phyloP scores from a whole-genome alignment of 495 filamentous ascomycete genomes.

The Podospora pseudopauciseta region DNA sequence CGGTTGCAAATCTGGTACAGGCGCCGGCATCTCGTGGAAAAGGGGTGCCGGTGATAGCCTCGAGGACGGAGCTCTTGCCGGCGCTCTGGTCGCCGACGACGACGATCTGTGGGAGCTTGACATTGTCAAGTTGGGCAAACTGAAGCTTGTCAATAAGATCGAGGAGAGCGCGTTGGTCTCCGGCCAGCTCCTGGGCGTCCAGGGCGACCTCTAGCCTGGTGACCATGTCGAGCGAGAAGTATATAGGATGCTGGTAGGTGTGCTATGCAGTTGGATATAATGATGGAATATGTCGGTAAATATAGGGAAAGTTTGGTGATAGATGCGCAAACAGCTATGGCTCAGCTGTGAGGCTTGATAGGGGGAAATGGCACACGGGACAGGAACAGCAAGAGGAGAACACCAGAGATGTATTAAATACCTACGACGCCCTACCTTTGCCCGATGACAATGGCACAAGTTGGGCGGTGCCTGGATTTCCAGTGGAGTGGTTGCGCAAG shows the following conservation, averaged over 20 bases:
- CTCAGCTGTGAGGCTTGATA: background rate
- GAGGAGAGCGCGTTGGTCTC: conserved; percentile 36
- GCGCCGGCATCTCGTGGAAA: conserved; percentile 63
- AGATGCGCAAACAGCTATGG: background rate
- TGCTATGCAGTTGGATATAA: background rate
- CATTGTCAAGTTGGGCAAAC: conserved; percentile 40
- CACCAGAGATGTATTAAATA: background rate
- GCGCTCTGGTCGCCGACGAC: conserved; percentile 71
- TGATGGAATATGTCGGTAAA: background rate
- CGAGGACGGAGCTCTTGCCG: conserved; percentile 72
- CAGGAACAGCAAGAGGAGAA: background rate
- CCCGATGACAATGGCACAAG: background rate
- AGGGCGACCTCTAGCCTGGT: conserved; percentile 32
- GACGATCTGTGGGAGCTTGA: conserved; percentile 63
- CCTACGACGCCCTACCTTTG: background rate
- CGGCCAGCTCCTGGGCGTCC: conserved; percentile 35
- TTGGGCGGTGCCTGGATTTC: background rate
- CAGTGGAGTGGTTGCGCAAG: background rate
- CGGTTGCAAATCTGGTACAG: conserved; percentile 68
- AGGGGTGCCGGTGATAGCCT: conserved; percentile 66
- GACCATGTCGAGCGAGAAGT: conserved; percentile 16
- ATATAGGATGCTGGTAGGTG: background rate
- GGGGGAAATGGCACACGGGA: background rate
- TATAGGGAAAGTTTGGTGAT: background rate
- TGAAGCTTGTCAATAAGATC: conserved; percentile 42